phyloP scores from a whole-genome alignment of 202 grass and related monocot species.

The Schoenoplectus tabernaemontani region DNA sequence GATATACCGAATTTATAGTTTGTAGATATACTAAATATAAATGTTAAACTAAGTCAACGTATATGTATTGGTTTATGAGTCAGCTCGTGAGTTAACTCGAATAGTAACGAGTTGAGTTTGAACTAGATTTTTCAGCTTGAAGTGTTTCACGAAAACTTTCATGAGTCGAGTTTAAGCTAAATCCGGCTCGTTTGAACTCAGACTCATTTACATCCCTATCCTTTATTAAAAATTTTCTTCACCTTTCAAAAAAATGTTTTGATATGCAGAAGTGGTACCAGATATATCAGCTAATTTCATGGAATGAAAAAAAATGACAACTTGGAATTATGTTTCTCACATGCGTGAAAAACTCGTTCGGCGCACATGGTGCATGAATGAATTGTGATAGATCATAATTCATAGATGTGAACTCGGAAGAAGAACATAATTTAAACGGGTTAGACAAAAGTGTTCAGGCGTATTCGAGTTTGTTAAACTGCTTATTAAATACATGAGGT shows the following conservation, averaged over 20 bases:
- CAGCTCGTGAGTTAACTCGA: too few species aligned
- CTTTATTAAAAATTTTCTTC: too few species aligned
- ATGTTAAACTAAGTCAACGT: too few species aligned
- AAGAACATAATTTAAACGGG: neutral
- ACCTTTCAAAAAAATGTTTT: neutral
- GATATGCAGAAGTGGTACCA: neutral
- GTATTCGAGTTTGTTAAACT: neutral
- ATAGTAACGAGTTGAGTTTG: too few species aligned
- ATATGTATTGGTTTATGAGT: too few species aligned
- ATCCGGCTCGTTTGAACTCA: too few species aligned
- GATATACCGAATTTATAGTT: too few species aligned
- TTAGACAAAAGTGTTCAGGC: neutral
- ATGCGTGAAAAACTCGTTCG: neutral
- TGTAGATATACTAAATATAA: too few species aligned
- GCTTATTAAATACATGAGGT: neutral
- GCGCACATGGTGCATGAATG: neutral
- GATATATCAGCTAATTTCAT: neutral
- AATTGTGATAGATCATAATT: neutral
- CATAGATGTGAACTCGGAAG: neutral
- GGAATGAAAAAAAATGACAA: neutral
- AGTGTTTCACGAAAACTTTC: too few species aligned
- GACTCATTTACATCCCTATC: too few species aligned
- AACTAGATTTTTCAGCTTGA: too few species aligned
- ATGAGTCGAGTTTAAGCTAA: too few species aligned
- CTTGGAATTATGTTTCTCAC: neutral